Evolutionary conservation across 139 green algal genomes (phyloP).

Genomic region (Choricystis sp.): DNA sequence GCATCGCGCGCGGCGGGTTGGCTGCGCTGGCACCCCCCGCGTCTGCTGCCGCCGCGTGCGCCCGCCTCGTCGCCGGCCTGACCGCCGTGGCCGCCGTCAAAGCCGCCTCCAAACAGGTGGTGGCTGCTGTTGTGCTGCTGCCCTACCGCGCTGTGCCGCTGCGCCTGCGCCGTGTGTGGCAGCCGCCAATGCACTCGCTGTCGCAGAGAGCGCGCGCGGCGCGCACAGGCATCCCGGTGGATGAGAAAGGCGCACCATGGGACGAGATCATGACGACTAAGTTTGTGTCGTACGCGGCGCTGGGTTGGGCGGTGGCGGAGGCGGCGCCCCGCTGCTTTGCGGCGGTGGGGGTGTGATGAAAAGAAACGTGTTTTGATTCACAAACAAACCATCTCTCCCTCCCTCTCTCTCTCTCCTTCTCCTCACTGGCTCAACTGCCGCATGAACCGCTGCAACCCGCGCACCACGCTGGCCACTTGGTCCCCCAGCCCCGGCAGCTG

Average conservation of each 20-base stretch:
- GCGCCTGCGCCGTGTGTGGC: constrained; percentile 20
- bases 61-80: constrained; percentile 12
- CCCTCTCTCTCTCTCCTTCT: neutral
- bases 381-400: neutral
- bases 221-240: constrained; percentile 8
- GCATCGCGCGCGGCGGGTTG: neutral
- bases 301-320: constrained; percentile 18
- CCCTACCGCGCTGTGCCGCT: constrained; percentile 20
- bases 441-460: constrained; percentile 25
- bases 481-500: constrained; percentile 13
- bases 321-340: constrained; percentile 7
- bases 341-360: constrained; percentile 8
- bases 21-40: neutral
- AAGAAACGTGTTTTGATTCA: neutral
- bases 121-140: constrained; percentile 9
- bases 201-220: too few relatives aligned
- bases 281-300: constrained; percentile 23
- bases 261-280: constrained; percentile 21
- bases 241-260: constrained; percentile 10
- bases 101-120: constrained; percentile 1
- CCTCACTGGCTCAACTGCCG: constrained; percentile 15
- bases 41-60: neutral
- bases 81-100: constrained; percentile 10
- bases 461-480: constrained; percentile 14
- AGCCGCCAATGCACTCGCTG: constrained; percentile 22